Base-by-base conservation (phyloP, 345 rosid genomes). In the Bruguiera gymnorhiza region DNA sequence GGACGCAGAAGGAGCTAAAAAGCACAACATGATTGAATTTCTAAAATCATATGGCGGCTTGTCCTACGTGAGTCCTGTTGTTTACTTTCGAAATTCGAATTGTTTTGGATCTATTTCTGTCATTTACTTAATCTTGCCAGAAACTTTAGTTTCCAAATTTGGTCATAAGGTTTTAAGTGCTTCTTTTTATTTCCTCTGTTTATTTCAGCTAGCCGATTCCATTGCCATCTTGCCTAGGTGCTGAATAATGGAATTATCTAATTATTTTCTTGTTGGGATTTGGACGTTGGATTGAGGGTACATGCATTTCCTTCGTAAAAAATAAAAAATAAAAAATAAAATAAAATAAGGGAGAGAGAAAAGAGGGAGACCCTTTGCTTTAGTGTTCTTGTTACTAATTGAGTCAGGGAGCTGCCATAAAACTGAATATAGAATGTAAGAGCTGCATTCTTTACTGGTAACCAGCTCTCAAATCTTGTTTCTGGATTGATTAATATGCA, bases 1-100 rank as follows among this genome's bases (percentile, higher is more conserved):
- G 76, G 99, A 95, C 80, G 99, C 97, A 52, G 97, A 92, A 84
- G 99, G 99, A 81, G 97, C 99, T 58, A 95, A 86, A 81, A 89
- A 88, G 75, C 74, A 57, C 70, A 75, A 31, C 74, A 88, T 95
- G 99, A 83, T 84, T 11, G 97, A 83, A 73, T 84, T 95, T 23
- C 74, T 95, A 50, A 87, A 83, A 73, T 84, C 92, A n/a, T 82
- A 84, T 60, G 99, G 99, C 15, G 99, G 99, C 75, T 84, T 76
- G 65, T 90, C 99, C 64, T 95, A 75, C 75, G 99, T 95, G 83
- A 88, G 99, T 86, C 69, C 64, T 62, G 29, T 55, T 20, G 15
- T 43, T 43, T 43, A 43, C 50, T 43, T 43, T 13, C 18, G 5
- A 43, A 13, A 11, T 43, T 43, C 18, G 4, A 43, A 11, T 43